Conservation (phyloP, 805 yeast genomes). For the Candida palmyrensis region DNA sequence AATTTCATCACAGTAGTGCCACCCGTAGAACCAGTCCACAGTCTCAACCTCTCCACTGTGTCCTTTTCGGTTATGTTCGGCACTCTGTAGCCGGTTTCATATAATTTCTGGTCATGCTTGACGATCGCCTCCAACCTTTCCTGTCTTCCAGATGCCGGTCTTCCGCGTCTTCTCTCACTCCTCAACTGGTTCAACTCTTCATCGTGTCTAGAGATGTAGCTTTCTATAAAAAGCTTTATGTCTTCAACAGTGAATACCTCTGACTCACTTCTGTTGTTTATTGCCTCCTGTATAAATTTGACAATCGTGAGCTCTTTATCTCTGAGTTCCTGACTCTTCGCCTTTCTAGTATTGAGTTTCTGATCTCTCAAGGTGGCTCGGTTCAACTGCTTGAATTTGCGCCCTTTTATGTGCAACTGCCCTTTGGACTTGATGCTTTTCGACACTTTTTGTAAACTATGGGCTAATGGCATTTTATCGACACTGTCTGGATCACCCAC, state of each 20-base stretch:
- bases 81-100: slow-evolving; percentile 58
- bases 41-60: slow-evolving; percentile 55
- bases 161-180: slow-evolving; percentile 71
- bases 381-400: slow-evolving; percentile 78
- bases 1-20: slow-evolving; percentile 62
- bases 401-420: slow-evolving; percentile 78
- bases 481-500: background rate
- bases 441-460: slow-evolving; percentile 59
- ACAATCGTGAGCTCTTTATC: slow-evolving; percentile 56
- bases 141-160: slow-evolving; percentile 76
- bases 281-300: slow-evolving; percentile 41
- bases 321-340: slow-evolving; percentile 52
- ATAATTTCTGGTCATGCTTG: slow-evolving; percentile 59
- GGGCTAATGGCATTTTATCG: slow-evolving; percentile 58
- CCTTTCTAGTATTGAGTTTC: slow-evolving; percentile 58
- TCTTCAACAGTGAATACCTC: slow-evolving; percentile 50
- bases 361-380: slow-evolving; percentile 84
- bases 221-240: slow-evolving; percentile 53
- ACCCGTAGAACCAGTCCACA: slow-evolving; percentile 83
- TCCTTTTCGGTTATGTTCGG: slow-evolving; percentile 66
- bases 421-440: slow-evolving; percentile 54
- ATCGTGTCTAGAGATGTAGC: slow-evolving; percentile 63
- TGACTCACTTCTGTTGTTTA: slow-evolving; percentile 22
- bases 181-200: slow-evolving; percentile 66
- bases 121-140: slow-evolving; percentile 56